These are phyloP conservation scores for Polytolypa hystricis DNA, from an alignment of 2,329 filamentous ascomycete genomes.

Conservation along the genomic window DNA sequence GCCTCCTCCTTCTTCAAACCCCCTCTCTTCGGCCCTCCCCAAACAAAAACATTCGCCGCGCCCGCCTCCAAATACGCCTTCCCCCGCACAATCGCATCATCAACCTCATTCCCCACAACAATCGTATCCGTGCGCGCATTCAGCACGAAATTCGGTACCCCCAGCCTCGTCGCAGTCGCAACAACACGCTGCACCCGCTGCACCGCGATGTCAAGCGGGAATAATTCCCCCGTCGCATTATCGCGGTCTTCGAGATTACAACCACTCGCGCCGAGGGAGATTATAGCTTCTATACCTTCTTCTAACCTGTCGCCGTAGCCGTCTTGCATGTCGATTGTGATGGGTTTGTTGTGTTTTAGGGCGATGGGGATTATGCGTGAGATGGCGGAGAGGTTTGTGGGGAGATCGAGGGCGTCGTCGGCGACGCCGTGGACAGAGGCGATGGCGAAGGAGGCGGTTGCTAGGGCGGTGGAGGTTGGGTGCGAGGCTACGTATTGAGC, in stretches of 20 bases:
- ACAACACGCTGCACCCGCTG: constrained; percentile 32
- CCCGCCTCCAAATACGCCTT: constrained; percentile 48
- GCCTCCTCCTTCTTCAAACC: constrained; percentile 38
- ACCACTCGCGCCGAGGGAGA: constrained; percentile 45
- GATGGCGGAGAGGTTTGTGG: constrained; percentile 42
- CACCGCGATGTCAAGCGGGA: constrained; percentile 37
- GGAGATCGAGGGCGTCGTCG: constrained; percentile 40
- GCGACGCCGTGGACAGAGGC: constrained; percentile 35
- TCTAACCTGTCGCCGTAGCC: constrained; percentile 43
- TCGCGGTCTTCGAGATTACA: constrained; percentile 49
- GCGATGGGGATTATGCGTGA: constrained; percentile 35
- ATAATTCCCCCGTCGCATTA: constrained; percentile 26
- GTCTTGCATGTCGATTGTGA: constrained; percentile 51
- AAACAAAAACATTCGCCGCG: constrained; percentile 50
- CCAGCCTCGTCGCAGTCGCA: constrained; percentile 25
- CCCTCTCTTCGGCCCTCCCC: constrained; percentile 40
- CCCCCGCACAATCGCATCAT: constrained; percentile 43
- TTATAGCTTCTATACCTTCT: constrained; percentile 34
- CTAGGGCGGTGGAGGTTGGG: constrained; percentile 30
- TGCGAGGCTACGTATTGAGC: constrained; percentile 34
- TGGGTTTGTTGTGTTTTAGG: constrained; percentile 32
- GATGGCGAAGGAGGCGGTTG: constrained; percentile 43
- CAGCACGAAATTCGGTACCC: constrained; percentile 45
- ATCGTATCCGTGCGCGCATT: constrained; percentile 48
- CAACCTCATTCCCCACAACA: constrained; percentile 31